Conservation (phyloP, 2,329 filamentous ascomycete genomes). For the Aspergillus fructus region DNA sequence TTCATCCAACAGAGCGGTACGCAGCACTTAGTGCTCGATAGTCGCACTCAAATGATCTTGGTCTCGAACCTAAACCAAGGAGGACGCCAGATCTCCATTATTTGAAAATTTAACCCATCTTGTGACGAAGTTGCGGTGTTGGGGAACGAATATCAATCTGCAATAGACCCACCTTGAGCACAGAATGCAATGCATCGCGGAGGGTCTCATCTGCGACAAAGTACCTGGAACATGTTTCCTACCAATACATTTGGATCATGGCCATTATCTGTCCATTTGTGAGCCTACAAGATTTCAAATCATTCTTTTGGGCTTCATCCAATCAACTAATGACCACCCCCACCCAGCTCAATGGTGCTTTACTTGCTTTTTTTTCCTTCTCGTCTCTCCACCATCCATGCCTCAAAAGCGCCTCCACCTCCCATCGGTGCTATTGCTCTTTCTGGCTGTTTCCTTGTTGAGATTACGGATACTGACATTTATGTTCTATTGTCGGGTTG, state of each 20-base stretch:
- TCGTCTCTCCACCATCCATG: not conserved
- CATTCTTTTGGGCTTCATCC: not conserved
- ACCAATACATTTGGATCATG: not conserved
- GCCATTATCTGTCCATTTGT: not conserved
- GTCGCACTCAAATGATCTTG: not conserved
- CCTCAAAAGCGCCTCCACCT: not conserved
- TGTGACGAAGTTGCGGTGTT: not conserved
- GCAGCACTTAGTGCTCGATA: too few relatives aligned
- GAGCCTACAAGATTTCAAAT: not conserved
- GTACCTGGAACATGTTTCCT: not conserved
- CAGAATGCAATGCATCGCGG: not conserved
- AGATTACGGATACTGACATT: not conserved
- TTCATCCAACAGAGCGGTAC: not conserved
- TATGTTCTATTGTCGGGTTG: too few relatives aligned
- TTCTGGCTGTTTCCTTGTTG: not conserved
- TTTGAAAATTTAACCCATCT: too few relatives aligned
- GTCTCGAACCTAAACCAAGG: not conserved
- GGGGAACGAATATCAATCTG: not conserved
- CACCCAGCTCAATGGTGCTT: not conserved
- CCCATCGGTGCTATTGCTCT: not conserved
- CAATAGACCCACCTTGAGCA: not conserved
- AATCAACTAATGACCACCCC: not conserved
- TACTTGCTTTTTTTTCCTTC: slow-evolving; percentile 2
- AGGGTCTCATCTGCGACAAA: not conserved
- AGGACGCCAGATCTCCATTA: too few relatives aligned